Evolutionary conservation across 2,329 filamentous ascomycete species (phyloP).

Genomic region (Calonectria honghensis): DNA sequence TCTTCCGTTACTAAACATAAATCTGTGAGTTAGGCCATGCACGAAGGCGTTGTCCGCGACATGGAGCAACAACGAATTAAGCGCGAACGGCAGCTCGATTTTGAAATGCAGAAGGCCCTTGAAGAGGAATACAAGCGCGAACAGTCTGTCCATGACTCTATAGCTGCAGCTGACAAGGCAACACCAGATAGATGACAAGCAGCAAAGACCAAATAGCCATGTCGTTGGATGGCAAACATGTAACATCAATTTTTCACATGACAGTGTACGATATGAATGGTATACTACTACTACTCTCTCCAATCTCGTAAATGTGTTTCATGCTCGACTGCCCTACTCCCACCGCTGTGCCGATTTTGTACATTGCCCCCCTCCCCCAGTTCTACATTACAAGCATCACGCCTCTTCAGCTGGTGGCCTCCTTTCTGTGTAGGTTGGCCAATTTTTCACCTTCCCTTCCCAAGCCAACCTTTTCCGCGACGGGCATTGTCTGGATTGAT

Average conservation of each 20-base stretch:
- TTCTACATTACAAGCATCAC: constrained; percentile 49
- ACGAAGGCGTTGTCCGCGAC: constrained; percentile 93
- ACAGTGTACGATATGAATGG: background rate
- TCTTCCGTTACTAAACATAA: constrained; percentile 36
- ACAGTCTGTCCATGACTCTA: constrained; percentile 80
- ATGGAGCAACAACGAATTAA: constrained; percentile 96
- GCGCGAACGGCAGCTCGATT: constrained; percentile 92
- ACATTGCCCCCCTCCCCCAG: constrained; percentile 42
- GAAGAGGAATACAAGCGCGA: constrained; percentile 94
- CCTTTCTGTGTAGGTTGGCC: constrained; percentile 35
- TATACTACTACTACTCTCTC: constrained; percentile 38
- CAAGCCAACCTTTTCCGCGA: constrained; percentile 27
- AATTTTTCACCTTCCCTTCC: constrained; percentile 39
- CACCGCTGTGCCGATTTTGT: constrained; percentile 46
- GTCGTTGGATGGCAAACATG: constrained; percentile 6
- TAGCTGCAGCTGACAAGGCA: constrained; percentile 52
- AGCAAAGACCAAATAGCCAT: background rate
- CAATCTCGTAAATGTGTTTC: constrained; percentile 49
- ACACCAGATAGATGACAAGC: constrained; percentile 53
- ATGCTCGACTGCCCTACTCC: constrained; percentile 51
- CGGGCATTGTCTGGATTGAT: constrained; percentile 32
- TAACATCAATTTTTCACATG: constrained; percentile 29
- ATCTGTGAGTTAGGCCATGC: constrained; percentile 83
- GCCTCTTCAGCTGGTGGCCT: constrained; percentile 19
- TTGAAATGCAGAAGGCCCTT: constrained; percentile 90